Evolutionary conservation across 208 protist species (phyloP).

Genomic region (Leishmania major): DNA sequence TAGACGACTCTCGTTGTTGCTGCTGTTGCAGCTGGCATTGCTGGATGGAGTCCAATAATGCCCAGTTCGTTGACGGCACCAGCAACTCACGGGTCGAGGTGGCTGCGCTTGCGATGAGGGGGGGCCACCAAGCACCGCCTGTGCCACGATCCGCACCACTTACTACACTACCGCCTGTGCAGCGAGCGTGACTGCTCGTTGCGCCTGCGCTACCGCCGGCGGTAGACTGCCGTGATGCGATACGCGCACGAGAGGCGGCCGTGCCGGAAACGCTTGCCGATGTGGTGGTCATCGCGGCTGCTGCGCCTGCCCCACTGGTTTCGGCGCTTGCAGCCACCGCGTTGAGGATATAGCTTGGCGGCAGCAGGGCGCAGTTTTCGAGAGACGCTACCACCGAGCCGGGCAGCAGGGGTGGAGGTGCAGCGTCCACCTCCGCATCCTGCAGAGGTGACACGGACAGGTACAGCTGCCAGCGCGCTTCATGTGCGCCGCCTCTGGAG

Average conservation of each 20-base stretch:
- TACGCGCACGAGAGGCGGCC: neutral
- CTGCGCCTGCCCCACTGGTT: conserved; percentile 1
- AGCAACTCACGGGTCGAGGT: conserved; percentile 9
- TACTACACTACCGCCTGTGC: neutral
- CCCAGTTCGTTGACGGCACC: conserved; percentile 37
- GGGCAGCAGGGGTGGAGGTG: conserved; percentile 2
- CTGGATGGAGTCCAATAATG: conserved; percentile 23
- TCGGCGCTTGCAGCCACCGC: conserved; percentile 11
- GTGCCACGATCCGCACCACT: neutral
- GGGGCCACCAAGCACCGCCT: conserved; percentile 15
- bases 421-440: conserved; percentile 27
- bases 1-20: neutral
- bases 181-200: neutral
- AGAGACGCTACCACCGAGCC: conserved; percentile 6
- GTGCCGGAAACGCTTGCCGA: neutral
- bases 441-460: conserved; percentile 65
- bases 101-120: neutral
- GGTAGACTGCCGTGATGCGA: neutral
- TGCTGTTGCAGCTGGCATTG: conserved; percentile 12
- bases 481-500: neutral
- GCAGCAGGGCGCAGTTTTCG: conserved; percentile 16
- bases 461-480: conserved; percentile 37
- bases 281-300: neutral
- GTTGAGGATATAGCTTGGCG: conserved; percentile 21
- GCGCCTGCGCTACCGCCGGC: neutral